phyloP scores from a whole-genome alignment of 306 rosid species.

The Lupinus albus region DNA sequence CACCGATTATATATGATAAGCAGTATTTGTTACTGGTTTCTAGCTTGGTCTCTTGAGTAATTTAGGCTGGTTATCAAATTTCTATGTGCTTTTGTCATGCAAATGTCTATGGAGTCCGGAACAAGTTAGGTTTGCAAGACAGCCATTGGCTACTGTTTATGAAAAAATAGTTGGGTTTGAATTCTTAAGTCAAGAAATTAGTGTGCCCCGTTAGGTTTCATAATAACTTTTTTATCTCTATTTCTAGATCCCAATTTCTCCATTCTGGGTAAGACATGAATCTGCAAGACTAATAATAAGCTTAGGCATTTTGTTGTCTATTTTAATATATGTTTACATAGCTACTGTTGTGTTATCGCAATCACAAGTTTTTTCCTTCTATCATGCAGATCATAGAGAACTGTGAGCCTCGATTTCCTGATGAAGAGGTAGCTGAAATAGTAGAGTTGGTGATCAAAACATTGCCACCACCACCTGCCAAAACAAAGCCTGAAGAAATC shows the following conservation, averaged over 20 bases:
- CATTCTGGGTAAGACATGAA: neutral
- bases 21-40: constrained; percentile 1
- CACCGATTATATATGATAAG: constrained; percentile 10
- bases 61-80: neutral
- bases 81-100: constrained; percentile 4
- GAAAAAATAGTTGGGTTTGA: neutral
- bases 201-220: constrained; percentile 7
- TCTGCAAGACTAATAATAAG: constrained; percentile 8
- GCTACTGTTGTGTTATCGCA: neutral
- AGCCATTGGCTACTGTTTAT: neutral
- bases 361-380: constrained; percentile 18
- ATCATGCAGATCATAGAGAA: constrained; percentile 55
- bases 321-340: neutral
- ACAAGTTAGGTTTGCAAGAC: neutral
- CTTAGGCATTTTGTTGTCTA: neutral
- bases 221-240: neutral
- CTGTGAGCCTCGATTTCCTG: constrained; percentile 54
- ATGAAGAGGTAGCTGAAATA: constrained; percentile 47
- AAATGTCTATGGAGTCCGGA: neutral
- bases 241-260: neutral
- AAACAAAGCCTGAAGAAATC: constrained; percentile 31
- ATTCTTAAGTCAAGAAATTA: constrained; percentile 23
- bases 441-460: constrained; percentile 53
- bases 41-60: neutral
- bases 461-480: constrained; percentile 44